Base-by-base conservation (phyloP, 768 basidiomycete genomes). In the Calocybe cyanea region DNA sequence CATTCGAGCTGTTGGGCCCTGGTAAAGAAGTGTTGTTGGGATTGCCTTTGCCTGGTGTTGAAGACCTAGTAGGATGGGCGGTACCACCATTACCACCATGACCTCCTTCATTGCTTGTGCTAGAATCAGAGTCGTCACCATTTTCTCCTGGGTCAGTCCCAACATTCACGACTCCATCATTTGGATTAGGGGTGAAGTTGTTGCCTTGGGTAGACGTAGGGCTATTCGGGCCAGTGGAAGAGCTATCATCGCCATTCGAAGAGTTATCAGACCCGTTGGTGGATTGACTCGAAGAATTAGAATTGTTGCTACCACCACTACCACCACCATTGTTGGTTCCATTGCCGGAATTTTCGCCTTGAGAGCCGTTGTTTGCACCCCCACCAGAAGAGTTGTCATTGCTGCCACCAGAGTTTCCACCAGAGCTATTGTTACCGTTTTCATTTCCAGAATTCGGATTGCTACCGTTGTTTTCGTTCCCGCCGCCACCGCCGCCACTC, bases 11-110 rank as follows among this genome's bases (percentile, higher is more conserved):
- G 33, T 46, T 44, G 13, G 51, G 47, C 15, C 23, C 35, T 25
- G 49, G 38, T n/a, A 46, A 38, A 2, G 49, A 21, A 14, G 58
- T 52, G 33, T 55, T 46, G 14, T 41, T 38, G n/a, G 53, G 20
- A 20, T 25, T 6, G 8, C 33, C 39, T 0, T 19, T 31, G 4
- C 24, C 38, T 11, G 25, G 25, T 28, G 5, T 28, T n/a, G 48
- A 37, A 3, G 43, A 38, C 14, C 8, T 33, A 2, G 56, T 51
- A 20, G 18, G 42, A n/a, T 31, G 5, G 11, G 31, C 28, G 14
- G 48, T 48, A 13, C 25, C 30, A 4, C 43, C 4, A n/a, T 33
- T 15, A 18, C 33, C 10, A 7, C 33, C 14, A 37, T 37, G 45
- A 4, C 11, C 11, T 5, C 25, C 25, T 6, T 28, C 11, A 28